Conservation (phyloP, 2,329 filamentous ascomycete genomes). For the Pestalotiopsis sp. region DNA sequence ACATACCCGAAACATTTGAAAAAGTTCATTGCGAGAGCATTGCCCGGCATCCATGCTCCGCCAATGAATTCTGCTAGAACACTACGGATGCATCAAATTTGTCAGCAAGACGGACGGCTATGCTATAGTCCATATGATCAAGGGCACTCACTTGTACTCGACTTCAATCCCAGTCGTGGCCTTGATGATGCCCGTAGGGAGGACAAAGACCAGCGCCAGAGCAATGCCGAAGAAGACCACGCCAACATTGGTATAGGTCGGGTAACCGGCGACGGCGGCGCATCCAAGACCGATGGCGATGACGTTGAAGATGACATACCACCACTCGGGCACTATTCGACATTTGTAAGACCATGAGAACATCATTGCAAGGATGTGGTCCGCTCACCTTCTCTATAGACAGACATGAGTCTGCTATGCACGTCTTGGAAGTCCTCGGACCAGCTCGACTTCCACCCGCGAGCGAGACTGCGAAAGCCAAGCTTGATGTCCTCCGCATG, state of each 20-base stretch:
- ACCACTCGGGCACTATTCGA: slow-evolving; percentile 4
- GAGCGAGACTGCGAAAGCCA: neutral
- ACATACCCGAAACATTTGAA: slow-evolving; percentile 48
- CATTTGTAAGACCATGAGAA: too few species aligned
- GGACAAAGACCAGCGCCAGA: neutral
- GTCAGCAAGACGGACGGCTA: neutral
- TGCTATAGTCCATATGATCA: slow-evolving; percentile 53
- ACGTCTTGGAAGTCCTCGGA: neutral
- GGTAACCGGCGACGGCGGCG: neutral
- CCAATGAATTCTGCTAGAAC: slow-evolving; percentile 57
- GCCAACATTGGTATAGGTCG: neutral
- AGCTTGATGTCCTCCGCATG: neutral
- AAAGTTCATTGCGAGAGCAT: slow-evolving; percentile 55
- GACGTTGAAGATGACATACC: neutral
- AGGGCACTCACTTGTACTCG: slow-evolving; percentile 75
- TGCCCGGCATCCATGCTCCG: slow-evolving; percentile 52
- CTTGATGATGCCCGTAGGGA: slow-evolving; percentile 3
- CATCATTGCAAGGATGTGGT: neutral
- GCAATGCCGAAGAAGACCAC: slow-evolving; percentile 7
- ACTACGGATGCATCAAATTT: slow-evolving; percentile 35
- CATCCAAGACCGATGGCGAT: neutral
- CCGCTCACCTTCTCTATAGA: neutral
- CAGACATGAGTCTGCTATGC: neutral
- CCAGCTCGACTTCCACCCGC: neutral
- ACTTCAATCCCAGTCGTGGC: slow-evolving; percentile 35